Evolutionary conservation across 2,329 filamentous ascomycete genomes (phyloP).

Genomic region (Lasiodiplodia theobromae): DNA sequence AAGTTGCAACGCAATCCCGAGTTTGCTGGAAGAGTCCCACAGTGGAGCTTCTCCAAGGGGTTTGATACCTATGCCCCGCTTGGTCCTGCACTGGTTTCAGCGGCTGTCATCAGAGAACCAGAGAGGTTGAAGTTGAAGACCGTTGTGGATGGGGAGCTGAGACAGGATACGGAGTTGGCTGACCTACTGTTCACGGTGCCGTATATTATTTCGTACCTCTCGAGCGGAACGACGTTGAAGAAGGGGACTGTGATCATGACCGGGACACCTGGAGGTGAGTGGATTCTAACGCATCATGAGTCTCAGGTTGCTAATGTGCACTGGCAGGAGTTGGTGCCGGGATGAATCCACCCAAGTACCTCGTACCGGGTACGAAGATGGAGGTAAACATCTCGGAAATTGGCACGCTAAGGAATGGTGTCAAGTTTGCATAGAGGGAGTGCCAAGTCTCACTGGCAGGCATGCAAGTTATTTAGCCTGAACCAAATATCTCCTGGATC

Average conservation of each 20-base stretch:
- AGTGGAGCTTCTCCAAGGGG: slow-evolving; percentile 65
- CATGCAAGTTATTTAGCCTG: too few relatives aligned
- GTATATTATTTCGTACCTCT: slow-evolving; percentile 56
- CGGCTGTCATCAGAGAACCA: slow-evolving; percentile 53
- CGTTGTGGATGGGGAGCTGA: slow-evolving; percentile 56
- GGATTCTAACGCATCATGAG: slow-evolving; percentile 49
- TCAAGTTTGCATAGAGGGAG: slow-evolving; percentile 36
- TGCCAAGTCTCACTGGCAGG: background rate
- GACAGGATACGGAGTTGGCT: slow-evolving; percentile 49
- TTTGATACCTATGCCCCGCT: slow-evolving; percentile 64
- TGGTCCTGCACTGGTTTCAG: slow-evolving; percentile 58
- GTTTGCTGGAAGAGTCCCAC: slow-evolving; percentile 44
- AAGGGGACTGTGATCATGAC: slow-evolving; percentile 60
- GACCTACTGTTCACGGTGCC: slow-evolving; percentile 59
- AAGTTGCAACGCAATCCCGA: slow-evolving; percentile 52
- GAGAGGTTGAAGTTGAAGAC: slow-evolving; percentile 53
- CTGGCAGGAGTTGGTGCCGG: slow-evolving; percentile 49
- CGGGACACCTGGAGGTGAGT: slow-evolving; percentile 49
- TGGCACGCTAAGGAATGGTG: slow-evolving; percentile 43
- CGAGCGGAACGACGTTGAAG: slow-evolving; percentile 54
- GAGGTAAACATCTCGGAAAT: slow-evolving; percentile 43
- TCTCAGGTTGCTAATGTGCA: background rate
- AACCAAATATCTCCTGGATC: too few relatives aligned
- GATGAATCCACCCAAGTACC: slow-evolving; percentile 47
- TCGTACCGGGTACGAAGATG: slow-evolving; percentile 44